Evolutionary conservation across 768 basidiomycete genomes (phyloP).

Genomic region (Xerocomus brunneocitrinus): DNA sequence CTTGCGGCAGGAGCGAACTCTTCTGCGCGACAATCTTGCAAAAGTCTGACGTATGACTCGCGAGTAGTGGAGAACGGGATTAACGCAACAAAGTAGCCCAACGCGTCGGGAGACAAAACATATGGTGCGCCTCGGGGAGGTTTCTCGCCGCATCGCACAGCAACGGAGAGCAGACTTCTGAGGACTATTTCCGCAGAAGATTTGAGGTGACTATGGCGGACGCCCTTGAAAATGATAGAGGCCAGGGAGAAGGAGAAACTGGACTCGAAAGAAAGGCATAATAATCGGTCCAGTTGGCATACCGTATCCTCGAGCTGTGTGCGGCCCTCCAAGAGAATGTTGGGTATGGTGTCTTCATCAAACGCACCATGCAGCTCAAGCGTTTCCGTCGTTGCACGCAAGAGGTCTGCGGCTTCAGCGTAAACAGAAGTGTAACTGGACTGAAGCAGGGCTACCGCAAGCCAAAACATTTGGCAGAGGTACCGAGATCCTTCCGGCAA

Average conservation of each 20-base stretch:
- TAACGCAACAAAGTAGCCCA: slow-evolving; percentile 78
- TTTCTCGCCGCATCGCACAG: slow-evolving; percentile 41
- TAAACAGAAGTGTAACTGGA: slow-evolving; percentile 69
- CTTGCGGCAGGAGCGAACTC: slow-evolving; percentile 38
- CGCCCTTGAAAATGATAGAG: slow-evolving; percentile 80
- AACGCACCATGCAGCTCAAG: slow-evolving; percentile 62
- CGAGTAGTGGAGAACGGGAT: slow-evolving; percentile 62
- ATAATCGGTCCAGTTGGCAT: slow-evolving; percentile 64
- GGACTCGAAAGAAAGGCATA: slow-evolving; percentile 71
- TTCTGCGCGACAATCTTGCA: slow-evolving; percentile 60
- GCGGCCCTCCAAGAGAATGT: slow-evolving; percentile 61
- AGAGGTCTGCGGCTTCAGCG: slow-evolving; percentile 61
- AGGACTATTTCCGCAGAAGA: slow-evolving; percentile 59
- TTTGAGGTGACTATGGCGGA: slow-evolving; percentile 62
- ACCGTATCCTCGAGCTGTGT: slow-evolving; percentile 61
- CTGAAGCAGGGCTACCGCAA: slow-evolving; percentile 79
- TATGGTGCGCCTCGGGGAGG: slow-evolving; percentile 38
- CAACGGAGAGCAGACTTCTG: slow-evolving; percentile 58
- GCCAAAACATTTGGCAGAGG: slow-evolving; percentile 76
- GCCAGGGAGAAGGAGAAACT: slow-evolving; percentile 82
- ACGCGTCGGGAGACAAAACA: slow-evolving; percentile 51
- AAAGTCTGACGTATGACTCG: slow-evolving; percentile 52
- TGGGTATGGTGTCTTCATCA: slow-evolving; percentile 46
- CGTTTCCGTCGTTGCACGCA: slow-evolving; percentile 59
- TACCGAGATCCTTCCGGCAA: slow-evolving; percentile 68